A percentile compares a stretch with the other conserved stretches of the same genome.
Evolutionary conservation across 495 filamentous ascomycete genomes (phyloP).

Genomic region (Neurospora tetrasperma): DNA sequence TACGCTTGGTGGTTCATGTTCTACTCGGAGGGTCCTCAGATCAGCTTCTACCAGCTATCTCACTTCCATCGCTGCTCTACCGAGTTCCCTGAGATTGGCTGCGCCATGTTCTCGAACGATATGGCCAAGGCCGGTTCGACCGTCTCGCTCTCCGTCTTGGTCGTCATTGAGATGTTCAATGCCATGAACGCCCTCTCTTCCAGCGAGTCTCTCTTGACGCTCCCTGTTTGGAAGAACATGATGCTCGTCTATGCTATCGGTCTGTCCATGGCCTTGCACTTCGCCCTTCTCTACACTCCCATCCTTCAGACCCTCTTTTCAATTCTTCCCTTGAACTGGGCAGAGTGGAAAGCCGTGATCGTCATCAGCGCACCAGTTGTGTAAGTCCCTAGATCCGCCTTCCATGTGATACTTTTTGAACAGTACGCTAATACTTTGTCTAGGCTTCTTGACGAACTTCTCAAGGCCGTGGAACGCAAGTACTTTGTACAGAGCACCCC

Average conservation of each 20-base stretch:
- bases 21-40: slow-evolving; percentile 82
- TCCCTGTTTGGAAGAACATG: slow-evolving; percentile 94
- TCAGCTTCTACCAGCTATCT: slow-evolving; percentile 82
- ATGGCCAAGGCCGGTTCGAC: slow-evolving; percentile 92
- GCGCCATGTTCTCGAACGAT: slow-evolving; percentile 85
- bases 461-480: slow-evolving; percentile 73
- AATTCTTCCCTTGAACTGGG: slow-evolving; percentile 79
- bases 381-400: slow-evolving; percentile 44
- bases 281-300: slow-evolving; percentile 85
- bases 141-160: slow-evolving; percentile 78
- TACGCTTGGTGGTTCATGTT: slow-evolving; percentile 99
- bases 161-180: slow-evolving; percentile 99
- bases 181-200: slow-evolving; percentile 98
- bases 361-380: slow-evolving; percentile 86
- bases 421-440: slow-evolving; percentile 25
- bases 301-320: slow-evolving; percentile 83
- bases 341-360: slow-evolving; percentile 89
- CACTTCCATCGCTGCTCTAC: slow-evolving; percentile 90
- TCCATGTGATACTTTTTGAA: neutral
- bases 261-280: slow-evolving; percentile 93
- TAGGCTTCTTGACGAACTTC: slow-evolving; percentile 79
- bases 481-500: slow-evolving; percentile 36
- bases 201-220: slow-evolving; percentile 85
- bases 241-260: slow-evolving; percentile 90
- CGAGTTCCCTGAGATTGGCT: slow-evolving; percentile 84